These are phyloP conservation scores for Pyrus betulifolia DNA, from an alignment of 306 rosid genomes.

Conservation along the genomic window DNA sequence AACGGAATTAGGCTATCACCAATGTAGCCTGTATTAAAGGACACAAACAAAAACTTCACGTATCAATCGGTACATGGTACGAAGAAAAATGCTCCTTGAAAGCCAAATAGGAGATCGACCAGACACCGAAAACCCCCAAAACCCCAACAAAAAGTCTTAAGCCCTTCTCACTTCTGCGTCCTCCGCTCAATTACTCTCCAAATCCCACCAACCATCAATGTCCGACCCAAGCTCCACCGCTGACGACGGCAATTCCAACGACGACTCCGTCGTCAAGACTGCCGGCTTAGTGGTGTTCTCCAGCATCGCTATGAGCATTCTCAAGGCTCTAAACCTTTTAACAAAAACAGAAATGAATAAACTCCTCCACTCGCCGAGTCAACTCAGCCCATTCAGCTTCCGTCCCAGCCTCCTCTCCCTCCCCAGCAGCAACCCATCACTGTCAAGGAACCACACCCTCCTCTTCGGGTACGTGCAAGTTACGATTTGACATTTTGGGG, in stretches of 20 bases:
- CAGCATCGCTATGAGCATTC: conserved; percentile 27
- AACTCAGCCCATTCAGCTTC: conserved; percentile 8
- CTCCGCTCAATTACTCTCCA: neutral
- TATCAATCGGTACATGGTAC: too few species aligned
- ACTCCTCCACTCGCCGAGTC: conserved; percentile 5
- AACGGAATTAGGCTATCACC: too few species aligned
- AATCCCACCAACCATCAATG: conserved; percentile 1
- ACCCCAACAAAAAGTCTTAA: neutral
- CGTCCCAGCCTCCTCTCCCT: conserved; percentile 3
- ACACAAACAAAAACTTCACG: too few species aligned
- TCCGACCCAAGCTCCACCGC: conserved; percentile 7
- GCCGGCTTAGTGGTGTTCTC: conserved; percentile 21
- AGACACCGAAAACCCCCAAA: neutral
- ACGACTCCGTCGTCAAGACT: conserved; percentile 7
- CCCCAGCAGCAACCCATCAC: conserved; percentile 1
- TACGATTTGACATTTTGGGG: neutral
- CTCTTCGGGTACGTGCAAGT: neutral
- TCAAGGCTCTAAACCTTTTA: conserved; percentile 23
- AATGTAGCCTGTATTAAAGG: too few species aligned
- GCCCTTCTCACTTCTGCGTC: neutral
- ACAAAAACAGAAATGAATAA: conserved; percentile 3
- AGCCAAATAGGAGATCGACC: too few species aligned
- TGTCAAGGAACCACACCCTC: neutral
- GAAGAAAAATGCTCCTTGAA: too few species aligned
- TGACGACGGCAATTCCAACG: conserved; percentile 8